Evolutionary conservation across 163 green algal genomes (phyloP), one percentile per base, ranked within the genome.

Genomic region (Smithsoniella earleae): DNA sequence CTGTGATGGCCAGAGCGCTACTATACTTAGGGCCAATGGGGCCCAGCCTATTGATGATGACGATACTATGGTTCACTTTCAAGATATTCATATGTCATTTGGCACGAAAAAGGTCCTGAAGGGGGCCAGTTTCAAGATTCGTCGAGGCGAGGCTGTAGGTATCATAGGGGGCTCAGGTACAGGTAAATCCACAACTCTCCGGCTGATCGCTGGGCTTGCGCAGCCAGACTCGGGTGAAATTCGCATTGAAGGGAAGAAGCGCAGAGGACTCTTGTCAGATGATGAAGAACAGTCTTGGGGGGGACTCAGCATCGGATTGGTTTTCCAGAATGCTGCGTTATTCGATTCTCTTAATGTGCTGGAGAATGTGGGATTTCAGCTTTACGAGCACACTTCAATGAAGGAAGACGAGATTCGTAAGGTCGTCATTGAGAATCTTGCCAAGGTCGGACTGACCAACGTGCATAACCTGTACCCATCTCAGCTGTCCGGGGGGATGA

Each of bases 291-390:
- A 75, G 43, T 64, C 49, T n/a, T 31, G 22, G 5, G 10, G 10
- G 10, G 55, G 55, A n/a, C 78, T 91, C 37, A 80, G 85, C 3
- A 75, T 96, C 4, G 90, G 92, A 38, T 91, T 97, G 85, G 93
- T 98, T 1, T 98, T 98, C 74, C 95, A 99, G 78, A 96, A 90
- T 74, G 94, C 90, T 40, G 94, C 95, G 4, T 83, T 99, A 10
- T 99, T 99, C 75, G 95, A 99, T 81, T 98, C 92, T 0, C 78
- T 99, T 18, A 98, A 87, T 3, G 95, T 96, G 46, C 44, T 64
- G 0, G 87, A 98, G 80, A 99, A 99, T 76, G 94, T 99, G 3
- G 95, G 94, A 3, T 99, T 99, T 86, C 76, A 95, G 76, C 83
- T 99, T 69, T 95, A 96, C 65, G 94, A 98, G 83, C 92, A 98